phyloP scores from a whole-genome alignment of 176 grass and related monocot species.

The Eleusine indica region DNA sequence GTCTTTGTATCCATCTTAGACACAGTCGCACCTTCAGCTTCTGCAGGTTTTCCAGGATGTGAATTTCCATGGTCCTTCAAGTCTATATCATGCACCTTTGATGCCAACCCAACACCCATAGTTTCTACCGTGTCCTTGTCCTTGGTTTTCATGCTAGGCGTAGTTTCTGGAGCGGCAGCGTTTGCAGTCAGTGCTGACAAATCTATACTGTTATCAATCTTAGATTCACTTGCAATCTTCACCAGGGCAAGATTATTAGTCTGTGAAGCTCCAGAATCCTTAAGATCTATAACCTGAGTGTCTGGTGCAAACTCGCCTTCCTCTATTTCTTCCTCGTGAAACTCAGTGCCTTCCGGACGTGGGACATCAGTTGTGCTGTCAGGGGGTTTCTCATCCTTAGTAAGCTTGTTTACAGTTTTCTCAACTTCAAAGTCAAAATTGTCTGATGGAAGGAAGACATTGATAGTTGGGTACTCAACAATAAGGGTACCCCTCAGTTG shows the following conservation, averaged over 20 bases:
- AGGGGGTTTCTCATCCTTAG: conserved; percentile 28
- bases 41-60: conserved; percentile 14
- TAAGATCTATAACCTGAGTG: conserved; percentile 66
- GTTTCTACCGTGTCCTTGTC: neutral
- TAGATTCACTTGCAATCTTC: conserved; percentile 21
- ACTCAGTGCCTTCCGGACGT: conserved; percentile 50
- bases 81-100: neutral
- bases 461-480: conserved; percentile 78
- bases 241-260: conserved; percentile 20
- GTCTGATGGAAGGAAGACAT: conserved; percentile 80
- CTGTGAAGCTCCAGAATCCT: conserved; percentile 36
- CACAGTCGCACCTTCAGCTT: neutral
- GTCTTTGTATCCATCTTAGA: conserved; percentile 7
- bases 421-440: conserved; percentile 68
- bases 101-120: conserved; percentile 13
- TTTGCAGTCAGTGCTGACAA: neutral
- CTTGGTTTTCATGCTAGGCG: conserved; percentile 13
- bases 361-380: conserved; percentile 12
- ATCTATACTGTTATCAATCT: conserved; percentile 3
- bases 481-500: conserved; percentile 68
- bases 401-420: conserved; percentile 35
- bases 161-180: neutral
- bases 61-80: conserved; percentile 9
- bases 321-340: conserved; percentile 89
- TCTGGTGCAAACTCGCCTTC: conserved; percentile 76